Evolutionary conservation across 129 eudicot genomes (phyloP).

Genomic region (Saussurea involucrata): DNA sequence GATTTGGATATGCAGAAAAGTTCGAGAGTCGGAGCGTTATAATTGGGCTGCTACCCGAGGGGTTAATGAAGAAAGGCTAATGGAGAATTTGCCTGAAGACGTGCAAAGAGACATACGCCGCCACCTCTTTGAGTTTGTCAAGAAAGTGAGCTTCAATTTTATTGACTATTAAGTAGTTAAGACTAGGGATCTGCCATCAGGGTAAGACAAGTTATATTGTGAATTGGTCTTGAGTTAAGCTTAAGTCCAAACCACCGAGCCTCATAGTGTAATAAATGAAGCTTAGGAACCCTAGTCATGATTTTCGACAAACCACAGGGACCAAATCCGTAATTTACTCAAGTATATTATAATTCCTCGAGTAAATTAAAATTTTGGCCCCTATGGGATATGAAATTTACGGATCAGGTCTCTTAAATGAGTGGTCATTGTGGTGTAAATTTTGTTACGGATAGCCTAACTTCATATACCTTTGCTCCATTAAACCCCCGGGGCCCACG

Average conservation of each 20-base stretch:
- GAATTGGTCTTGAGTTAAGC: background rate
- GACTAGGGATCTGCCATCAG: background rate
- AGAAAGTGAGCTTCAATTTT: constrained; percentile 46
- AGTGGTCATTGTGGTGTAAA: background rate
- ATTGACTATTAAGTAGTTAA: background rate
- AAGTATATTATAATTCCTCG: background rate
- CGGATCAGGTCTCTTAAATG: background rate
- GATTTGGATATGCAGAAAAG: constrained; percentile 42
- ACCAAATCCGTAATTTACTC: background rate
- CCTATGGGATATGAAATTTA: background rate
- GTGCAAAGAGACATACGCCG: constrained; percentile 78
- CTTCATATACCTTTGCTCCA: background rate
- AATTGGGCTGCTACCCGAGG: constrained; percentile 89
- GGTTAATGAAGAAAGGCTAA: constrained; percentile 60
- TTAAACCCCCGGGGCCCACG: background rate
- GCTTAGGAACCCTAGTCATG: background rate
- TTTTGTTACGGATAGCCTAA: background rate
- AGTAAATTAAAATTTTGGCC: background rate
- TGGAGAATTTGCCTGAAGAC: constrained; percentile 83
- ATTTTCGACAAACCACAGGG: background rate
- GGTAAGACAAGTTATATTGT: background rate
- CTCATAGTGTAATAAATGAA: background rate
- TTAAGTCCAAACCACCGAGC: background rate
- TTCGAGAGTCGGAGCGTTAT: constrained; percentile 65
- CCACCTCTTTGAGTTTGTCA: constrained; percentile 63